Evolutionary conservation across 2,329 filamentous ascomycete genomes (phyloP), one percentile per base, ranked within the genome.

Genomic region (Dactylella cylindrospora): DNA sequence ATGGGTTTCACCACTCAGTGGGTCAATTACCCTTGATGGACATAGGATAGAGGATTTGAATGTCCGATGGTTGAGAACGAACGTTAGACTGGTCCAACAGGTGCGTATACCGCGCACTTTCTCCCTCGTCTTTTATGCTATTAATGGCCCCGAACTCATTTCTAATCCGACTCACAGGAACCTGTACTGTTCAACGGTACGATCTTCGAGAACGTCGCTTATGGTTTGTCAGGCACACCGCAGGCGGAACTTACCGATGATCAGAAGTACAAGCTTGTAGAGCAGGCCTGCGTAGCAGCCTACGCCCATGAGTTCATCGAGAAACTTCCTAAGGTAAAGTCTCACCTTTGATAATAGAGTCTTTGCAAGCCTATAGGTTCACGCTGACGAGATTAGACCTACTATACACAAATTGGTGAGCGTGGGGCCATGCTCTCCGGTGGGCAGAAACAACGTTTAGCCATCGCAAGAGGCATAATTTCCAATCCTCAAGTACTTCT

Each of bases 391-490:
- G 5, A 29, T 20, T 10, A 52, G 6, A 81, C 82, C 1, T 90
- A 90, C 69, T 78, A 84, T 3, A 89, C 88, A 0, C 73, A 79
- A 4, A 87, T 93, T 1, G 88, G 88, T 1, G 86, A 91, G 69
- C 80, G 80, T 19, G 88, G 88, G 4, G 84, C 85, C 41, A 88
- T 87, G 70, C 75, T 94, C 1, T 89, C 85, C 5, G 86, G 88
- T 10, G 89, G 89, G 0, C 88, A 95, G 71, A 80, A 86, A n/a
- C 88, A 94, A 71, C 81, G 89, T 2, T 79, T 94, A 19, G 84
- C 86, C 1, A 88, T 90, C 62, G 85, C 85, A 0, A 77, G 85
- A 5, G 83, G 83, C 9, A 82, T 89, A 15, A 77, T 89, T 49
- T 80, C 83, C 39, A 75, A 81, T 43, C 85, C 85, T 0, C 74